phyloP scores from a whole-genome alignment of 2,329 filamentous ascomycete species.

The Teratosphaeria viscida region DNA sequence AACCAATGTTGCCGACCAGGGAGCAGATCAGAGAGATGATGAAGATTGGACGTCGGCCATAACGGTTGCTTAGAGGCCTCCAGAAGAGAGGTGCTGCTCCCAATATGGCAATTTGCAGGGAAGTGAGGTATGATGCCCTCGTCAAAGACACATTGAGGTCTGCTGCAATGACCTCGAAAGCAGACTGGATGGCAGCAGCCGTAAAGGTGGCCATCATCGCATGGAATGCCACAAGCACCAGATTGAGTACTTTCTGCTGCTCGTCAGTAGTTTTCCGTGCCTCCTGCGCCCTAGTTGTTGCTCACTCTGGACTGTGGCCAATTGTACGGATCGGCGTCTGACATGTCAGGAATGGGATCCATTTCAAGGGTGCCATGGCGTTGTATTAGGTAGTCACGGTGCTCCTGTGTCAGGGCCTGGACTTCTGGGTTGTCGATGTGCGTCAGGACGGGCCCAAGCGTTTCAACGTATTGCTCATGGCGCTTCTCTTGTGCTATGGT shows the following conservation, averaged over 20 bases:
- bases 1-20: conserved; percentile 42
- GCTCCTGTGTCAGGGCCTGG: conserved; percentile 28
- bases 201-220: conserved; percentile 46
- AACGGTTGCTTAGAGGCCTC: conserved; percentile 43
- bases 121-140: conserved; percentile 42
- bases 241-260: conserved; percentile 39
- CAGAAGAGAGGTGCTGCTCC: conserved; percentile 44
- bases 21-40: conserved; percentile 35
- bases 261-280: neutral
- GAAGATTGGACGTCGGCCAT: conserved; percentile 44
- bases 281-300: neutral
- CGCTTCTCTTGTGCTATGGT: conserved; percentile 1
- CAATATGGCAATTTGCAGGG: conserved; percentile 42
- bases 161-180: conserved; percentile 41
- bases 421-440: conserved; percentile 5
- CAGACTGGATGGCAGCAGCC: conserved; percentile 42
- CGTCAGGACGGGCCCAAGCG: neutral
- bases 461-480: neutral
- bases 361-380: conserved; percentile 43
- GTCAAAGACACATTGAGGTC: conserved; percentile 42
- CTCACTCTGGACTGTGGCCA: conserved; percentile 25
- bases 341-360: conserved; percentile 40
- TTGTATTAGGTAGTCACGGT: conserved; percentile 38
- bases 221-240: conserved; percentile 38
- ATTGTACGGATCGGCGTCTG: conserved; percentile 43